Percentiles rank a stretch among this genome's conserved stretches.
Evolutionary conservation across 2,329 filamentous ascomycete species (phyloP).

Genomic region (Phaeosphaeriaceae sp.): DNA sequence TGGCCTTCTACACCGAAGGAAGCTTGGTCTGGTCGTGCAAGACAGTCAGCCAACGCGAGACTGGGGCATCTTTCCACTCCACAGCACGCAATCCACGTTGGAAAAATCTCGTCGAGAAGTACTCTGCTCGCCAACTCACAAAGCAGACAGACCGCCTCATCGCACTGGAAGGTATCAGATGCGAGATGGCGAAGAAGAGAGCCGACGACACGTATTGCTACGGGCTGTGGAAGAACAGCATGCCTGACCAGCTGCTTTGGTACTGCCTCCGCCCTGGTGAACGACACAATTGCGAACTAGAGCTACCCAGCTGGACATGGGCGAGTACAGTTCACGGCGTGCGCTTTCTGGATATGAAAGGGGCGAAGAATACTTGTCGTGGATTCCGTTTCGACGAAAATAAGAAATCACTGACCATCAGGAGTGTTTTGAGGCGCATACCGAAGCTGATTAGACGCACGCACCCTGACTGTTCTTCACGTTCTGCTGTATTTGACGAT

Average conservation of each 20-base stretch:
- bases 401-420: conserved; percentile 11
- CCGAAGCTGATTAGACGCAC: conserved; percentile 1
- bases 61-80: conserved; percentile 24
- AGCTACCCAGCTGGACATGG: conserved; percentile 29
- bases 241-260: conserved; percentile 31
- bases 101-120: conserved; percentile 29
- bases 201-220: conserved; percentile 17
- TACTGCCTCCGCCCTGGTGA: conserved; percentile 18
- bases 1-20: conserved; percentile 28
- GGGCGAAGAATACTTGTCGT: conserved; percentile 21
- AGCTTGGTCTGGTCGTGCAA: conserved; percentile 31
- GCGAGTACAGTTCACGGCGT: conserved; percentile 25
- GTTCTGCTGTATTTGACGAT: background rate
- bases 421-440: conserved; percentile 7
- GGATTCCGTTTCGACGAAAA: conserved; percentile 17
- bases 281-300: conserved; percentile 10
- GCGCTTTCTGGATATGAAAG: conserved; percentile 24
- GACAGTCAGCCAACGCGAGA: conserved; percentile 27
- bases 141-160: conserved; percentile 22
- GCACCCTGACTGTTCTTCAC: background rate
- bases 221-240: conserved; percentile 28
- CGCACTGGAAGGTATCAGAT: conserved; percentile 17
- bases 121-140: conserved; percentile 17
- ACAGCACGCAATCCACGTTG: conserved; percentile 28
- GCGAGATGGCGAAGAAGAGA: conserved; percentile 11